Percentiles rank a stretch among this genome's conserved stretches.
phyloP scores from a whole-genome alignment of 257 asterid species.

The Leptodermis oblonga region DNA sequence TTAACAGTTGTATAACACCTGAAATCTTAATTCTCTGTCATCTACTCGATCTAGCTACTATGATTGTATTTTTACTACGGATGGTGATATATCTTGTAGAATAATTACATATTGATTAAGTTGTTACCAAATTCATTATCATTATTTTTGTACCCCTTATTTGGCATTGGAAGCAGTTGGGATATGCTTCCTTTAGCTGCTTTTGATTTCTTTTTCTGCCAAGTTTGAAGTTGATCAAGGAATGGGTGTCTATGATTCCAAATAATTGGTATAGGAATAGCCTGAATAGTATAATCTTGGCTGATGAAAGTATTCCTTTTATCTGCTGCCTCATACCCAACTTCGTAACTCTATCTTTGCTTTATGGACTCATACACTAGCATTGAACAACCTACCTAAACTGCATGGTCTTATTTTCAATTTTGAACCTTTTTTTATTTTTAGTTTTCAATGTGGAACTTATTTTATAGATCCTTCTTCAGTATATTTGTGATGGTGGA shows the following conservation, averaged over 20 bases:
- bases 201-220: background rate
- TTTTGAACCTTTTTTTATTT: background rate
- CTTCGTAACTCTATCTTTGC: background rate
- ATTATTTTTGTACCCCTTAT: background rate
- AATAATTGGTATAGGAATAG: background rate
- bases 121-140: background rate
- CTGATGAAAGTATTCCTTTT: background rate
- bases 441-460: background rate
- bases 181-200: constrained; percentile 1
- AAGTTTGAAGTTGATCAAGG: background rate
- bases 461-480: background rate
- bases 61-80: background rate
- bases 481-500: background rate
- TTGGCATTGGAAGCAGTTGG: background rate
- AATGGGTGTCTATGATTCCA: background rate
- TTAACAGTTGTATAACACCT: background rate
- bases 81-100: background rate
- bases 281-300: background rate
- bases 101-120: background rate
- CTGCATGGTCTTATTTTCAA: background rate
- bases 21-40: background rate
- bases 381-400: background rate
- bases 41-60: background rate
- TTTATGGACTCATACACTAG: background rate
- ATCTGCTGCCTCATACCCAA: background rate